Base-by-base conservation (phyloP, 768 basidiomycete genomes). In the Suillus cothurnatus region DNA sequence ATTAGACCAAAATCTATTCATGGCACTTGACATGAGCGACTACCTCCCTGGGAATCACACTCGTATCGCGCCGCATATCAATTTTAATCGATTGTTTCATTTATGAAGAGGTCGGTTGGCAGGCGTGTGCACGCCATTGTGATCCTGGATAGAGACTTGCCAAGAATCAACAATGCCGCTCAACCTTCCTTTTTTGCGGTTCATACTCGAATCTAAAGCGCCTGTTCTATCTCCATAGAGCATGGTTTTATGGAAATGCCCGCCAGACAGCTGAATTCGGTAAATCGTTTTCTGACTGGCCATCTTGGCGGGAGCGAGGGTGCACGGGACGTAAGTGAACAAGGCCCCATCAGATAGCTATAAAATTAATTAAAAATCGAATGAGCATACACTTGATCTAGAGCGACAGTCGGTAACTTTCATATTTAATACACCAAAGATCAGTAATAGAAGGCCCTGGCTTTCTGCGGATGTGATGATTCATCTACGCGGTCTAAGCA, bases 231-330 rank as follows among this genome's bases (percentile, higher is more conserved):
- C 67, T 41, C 67, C 63, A 64, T 61, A 64, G 49, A 69, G 66
- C 61, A 21, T 43, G 62, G 66, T 52, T 68, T 64, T 60, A 74
- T 69, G 65, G 64, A 66, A 65, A 62, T 63, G 67, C 61, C 65
- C 68, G 70, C 72, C 75, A 67, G 66, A 71, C 3, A 67, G 61
- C 61, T 62, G 57, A 53, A 26, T n/a, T 66, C 55, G 61, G 61
- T 64, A 68, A 41, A 71, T 64, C 60, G 61, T 55, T 23, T 64
- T 26, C 41, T 68, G 23, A 67, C 61, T 68, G 65, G 65, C 70
- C 68, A 66, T 65, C 36, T 69, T 67, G 69, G 69, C 74, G 74
- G 74, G 68, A 77, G 74, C 74, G 74, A 75, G 71, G 67, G 58
- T 26, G 26, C 66, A 71, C 47, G 65, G 66, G 67, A 76, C 74